Evolutionary conservation across 2,329 filamentous ascomycete genomes (phyloP), one percentile per base, ranked within the genome.

Genomic region (Penicillium sp.): DNA sequence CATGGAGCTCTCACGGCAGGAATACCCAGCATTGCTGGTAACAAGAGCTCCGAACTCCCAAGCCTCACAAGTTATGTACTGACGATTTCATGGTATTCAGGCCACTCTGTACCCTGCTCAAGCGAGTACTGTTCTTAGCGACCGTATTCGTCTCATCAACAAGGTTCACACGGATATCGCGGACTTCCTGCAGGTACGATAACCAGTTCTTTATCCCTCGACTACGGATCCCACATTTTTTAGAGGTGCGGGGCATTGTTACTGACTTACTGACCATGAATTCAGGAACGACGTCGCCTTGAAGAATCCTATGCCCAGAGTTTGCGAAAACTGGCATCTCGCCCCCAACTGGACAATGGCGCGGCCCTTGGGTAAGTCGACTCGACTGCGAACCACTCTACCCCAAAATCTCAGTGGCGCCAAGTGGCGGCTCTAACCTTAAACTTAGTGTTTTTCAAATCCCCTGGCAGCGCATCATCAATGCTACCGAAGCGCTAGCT

Each of bases 1-100:
- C 57, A 86, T 86, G 80, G 82, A 85, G 59, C 76, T 90, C 60
- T 82, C 85, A 63, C 80, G 88, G 68, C 76, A 84, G 66, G 90
- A 95, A 68, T 96, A 96, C 74, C 88, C 90, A 65, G 82, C 81
- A 55, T 82, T 96, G 78, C 82, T 95, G 82, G 90, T 95, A 75
- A 74, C 84, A 68, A 32, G 22, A 41, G 32, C 35, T 41, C 37
- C 32, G 12, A 32, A 38, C 37, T 41, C 52, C 28, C 49, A 37
- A 27, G 37, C 17, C 36, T 13, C 15, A 47, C 28, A 44, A 32
- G 13, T 14, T 27, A 14, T 40, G 8, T 13, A 40, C 39, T 49
- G 41, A 48, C 29, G 29, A 25, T 39, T 26, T 17, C 18, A 12
- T 18, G 12, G 14, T 6, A n/a, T 33, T 17, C 32, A 96, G 90